Conservation (phyloP, 2,329 filamentous ascomycete genomes). For the Fusarium pseudocircinatum region DNA sequence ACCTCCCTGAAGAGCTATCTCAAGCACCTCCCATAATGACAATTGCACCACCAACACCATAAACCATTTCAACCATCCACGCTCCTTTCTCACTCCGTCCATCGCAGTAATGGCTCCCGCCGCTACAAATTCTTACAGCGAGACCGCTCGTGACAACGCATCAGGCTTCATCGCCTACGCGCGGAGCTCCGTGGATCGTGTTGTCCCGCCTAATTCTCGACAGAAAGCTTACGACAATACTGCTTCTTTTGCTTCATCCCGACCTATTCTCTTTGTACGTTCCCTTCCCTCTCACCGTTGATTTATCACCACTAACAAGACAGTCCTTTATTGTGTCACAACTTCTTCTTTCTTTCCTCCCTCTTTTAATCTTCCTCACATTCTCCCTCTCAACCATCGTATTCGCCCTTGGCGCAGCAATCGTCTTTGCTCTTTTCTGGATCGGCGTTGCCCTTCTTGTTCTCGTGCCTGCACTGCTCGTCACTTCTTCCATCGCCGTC, state of each 20-base stretch:
- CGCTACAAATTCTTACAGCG: conserved; percentile 25
- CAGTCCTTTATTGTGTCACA: conserved; percentile 76
- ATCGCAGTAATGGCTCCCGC: conserved; percentile 17
- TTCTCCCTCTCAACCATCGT: conserved; percentile 72
- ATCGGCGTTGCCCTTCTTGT: conserved; percentile 72
- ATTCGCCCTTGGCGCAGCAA: conserved; percentile 69
- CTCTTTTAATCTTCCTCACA: conserved; percentile 72
- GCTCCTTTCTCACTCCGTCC: neutral
- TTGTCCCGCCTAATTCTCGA: conserved; percentile 69
- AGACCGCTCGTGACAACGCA: conserved; percentile 47
- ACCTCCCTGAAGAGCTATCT: neutral
- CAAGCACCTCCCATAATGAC: conserved; percentile 5
- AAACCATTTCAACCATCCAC: neutral
- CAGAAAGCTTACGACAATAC: conserved; percentile 64
- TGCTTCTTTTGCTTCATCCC: conserved; percentile 66
- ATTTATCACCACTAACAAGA: neutral
- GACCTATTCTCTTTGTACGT: conserved; percentile 76
- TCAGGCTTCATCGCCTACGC: conserved; percentile 52
- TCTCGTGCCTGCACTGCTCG: conserved; percentile 73
- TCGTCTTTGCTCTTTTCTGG: conserved; percentile 75
- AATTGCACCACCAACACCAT: neutral
- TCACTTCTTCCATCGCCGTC: conserved; percentile 70
- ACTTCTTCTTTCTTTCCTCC: conserved; percentile 70
- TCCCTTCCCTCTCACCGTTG: neutral
- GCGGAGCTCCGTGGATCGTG: conserved; percentile 57